Percentiles rank a stretch among this genome's conserved stretches.
Conservation (phyloP, 2,329 filamentous ascomycete species). For the Arthrobotrys megalospora region DNA sequence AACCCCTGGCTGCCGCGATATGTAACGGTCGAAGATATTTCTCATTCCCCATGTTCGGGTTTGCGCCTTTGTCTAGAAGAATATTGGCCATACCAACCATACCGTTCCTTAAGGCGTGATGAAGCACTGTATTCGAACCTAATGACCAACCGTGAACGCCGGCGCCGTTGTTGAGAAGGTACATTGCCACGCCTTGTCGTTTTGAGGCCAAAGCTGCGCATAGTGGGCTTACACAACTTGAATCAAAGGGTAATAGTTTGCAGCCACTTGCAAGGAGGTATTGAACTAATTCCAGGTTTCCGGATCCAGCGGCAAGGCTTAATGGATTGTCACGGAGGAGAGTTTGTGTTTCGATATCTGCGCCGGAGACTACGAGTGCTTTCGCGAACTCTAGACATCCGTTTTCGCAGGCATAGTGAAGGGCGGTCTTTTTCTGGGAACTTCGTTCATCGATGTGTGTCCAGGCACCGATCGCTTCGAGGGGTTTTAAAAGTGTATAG, state of each 20-base stretch:
- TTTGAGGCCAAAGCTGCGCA: slow-evolving; percentile 41
- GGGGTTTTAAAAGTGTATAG: slow-evolving; percentile 37
- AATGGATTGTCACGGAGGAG: slow-evolving; percentile 42
- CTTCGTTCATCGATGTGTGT: slow-evolving; percentile 51
- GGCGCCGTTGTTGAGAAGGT: slow-evolving; percentile 27
- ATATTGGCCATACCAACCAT: slow-evolving; percentile 37
- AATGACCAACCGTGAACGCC: slow-evolving; percentile 24
- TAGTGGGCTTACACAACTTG: slow-evolving; percentile 20
- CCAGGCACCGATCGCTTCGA: slow-evolving; percentile 32
- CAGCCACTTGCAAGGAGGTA: slow-evolving; percentile 33
- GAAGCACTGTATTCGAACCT: slow-evolving; percentile 26
- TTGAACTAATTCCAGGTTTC: slow-evolving; percentile 44
- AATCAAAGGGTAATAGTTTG: neutral
- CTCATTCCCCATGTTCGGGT: slow-evolving; percentile 21
- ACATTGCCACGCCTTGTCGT: slow-evolving; percentile 30
- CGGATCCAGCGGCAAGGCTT: slow-evolving; percentile 39
- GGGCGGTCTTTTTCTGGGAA: slow-evolving; percentile 43
- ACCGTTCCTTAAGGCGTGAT: slow-evolving; percentile 31
- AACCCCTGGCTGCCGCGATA: slow-evolving; percentile 36
- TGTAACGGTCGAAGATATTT: slow-evolving; percentile 46
- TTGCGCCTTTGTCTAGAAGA: slow-evolving; percentile 38
- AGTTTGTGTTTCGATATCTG: slow-evolving; percentile 35
- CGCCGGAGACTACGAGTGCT: slow-evolving; percentile 31
- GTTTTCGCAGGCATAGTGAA: slow-evolving; percentile 58
- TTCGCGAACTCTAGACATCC: slow-evolving; percentile 51